Percentiles rank a stretch among this genome's conserved stretches.
Evolutionary conservation across 768 basidiomycete species (phyloP).

Genomic region (Suillus bovinus): DNA sequence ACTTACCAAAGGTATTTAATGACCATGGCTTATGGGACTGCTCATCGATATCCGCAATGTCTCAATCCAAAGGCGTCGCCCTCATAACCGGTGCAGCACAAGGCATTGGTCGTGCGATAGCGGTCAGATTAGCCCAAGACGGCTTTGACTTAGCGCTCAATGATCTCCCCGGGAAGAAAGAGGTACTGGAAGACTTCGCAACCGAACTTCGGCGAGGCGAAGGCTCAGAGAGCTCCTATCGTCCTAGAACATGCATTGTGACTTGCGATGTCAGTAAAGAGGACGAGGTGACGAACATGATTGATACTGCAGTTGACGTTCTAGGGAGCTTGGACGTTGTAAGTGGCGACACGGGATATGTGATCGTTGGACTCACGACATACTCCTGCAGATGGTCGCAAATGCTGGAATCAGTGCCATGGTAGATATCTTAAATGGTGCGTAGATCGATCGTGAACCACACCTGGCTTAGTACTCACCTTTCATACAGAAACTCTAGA

Average conservation of each 20-base stretch:
- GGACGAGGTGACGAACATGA: constrained; percentile 41
- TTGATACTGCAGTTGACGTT: constrained; percentile 28
- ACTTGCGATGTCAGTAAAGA: constrained; percentile 45
- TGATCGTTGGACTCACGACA: neutral
- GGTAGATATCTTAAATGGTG: constrained; percentile 1
- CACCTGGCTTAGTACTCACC: neutral
- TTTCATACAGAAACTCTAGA: constrained; percentile 14
- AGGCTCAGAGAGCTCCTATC: neutral
- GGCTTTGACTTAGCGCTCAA: constrained; percentile 34
- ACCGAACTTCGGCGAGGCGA: constrained; percentile 33
- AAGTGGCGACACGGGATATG: constrained; percentile 13
- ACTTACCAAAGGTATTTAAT: neutral
- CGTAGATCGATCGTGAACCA: neutral
- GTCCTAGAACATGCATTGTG: constrained; percentile 22
- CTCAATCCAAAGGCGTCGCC: constrained; percentile 29
- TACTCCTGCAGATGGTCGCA: constrained; percentile 24
- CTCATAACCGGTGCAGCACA: constrained; percentile 38
- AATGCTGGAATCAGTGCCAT: constrained; percentile 24
- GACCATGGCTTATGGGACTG: neutral
- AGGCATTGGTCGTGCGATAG: constrained; percentile 31
- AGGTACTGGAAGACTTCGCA: constrained; percentile 29
- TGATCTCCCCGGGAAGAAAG: constrained; percentile 28
- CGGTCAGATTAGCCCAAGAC: constrained; percentile 34
- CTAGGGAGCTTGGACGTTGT: constrained; percentile 52
- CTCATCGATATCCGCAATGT: constrained; percentile 16